phyloP scores from a whole-genome alignment of 305 asterid genomes.

The Fraxinus greggii region DNA sequence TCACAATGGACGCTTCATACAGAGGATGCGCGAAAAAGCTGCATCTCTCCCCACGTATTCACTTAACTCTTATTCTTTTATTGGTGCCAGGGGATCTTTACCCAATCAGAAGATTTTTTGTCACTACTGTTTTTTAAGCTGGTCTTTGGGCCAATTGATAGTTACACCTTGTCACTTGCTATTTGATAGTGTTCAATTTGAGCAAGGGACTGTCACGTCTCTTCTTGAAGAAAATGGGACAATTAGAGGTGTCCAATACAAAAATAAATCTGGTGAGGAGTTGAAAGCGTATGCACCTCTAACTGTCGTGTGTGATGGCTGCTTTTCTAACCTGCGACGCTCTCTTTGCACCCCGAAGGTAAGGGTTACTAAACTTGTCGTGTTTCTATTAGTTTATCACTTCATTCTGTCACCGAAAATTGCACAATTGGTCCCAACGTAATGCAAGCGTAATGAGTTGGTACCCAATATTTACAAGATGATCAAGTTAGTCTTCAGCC shows the following conservation, averaged over 20 bases:
- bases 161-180: not conserved
- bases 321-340: constrained; percentile 39
- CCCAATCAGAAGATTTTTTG: not conserved
- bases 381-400: not conserved
- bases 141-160: not conserved
- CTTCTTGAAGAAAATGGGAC: constrained; percentile 37
- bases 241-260: constrained; percentile 39
- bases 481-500: not conserved
- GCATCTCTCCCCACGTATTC: constrained; percentile 33
- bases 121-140: not conserved
- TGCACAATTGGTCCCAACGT: not conserved
- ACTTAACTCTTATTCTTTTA: not conserved
- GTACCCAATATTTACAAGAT: not conserved
- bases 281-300: constrained; percentile 32
- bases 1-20: constrained; percentile 45
- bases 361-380: not conserved
- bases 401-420: not conserved
- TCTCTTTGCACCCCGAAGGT: constrained; percentile 36
- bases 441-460: not conserved
- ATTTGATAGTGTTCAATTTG: constrained; percentile 32
- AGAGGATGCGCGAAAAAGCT: constrained; percentile 40
- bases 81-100: not conserved
- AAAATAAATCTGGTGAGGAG: constrained; percentile 31
- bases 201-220: constrained; percentile 41
- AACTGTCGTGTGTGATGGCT: constrained; percentile 43